Percentiles rank a stretch among this genome's conserved stretches.
Evolutionary conservation across 495 filamentous ascomycete species (phyloP).

Genomic region (Extremus antarcticus): DNA sequence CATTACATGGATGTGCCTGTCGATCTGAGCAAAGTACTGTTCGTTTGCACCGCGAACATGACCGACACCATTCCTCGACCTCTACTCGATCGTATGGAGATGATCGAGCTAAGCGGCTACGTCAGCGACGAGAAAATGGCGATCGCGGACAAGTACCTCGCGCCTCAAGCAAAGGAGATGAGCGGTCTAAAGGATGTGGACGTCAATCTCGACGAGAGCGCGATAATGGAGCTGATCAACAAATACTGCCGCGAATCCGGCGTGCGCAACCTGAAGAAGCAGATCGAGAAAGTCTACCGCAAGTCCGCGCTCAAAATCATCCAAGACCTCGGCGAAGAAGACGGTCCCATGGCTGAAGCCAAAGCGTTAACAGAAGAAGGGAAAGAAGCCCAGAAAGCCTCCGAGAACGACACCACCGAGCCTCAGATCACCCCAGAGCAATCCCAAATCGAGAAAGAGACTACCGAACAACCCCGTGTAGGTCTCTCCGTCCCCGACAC

Average conservation of each 20-base stretch:
- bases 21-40: slow-evolving; percentile 93
- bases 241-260: slow-evolving; percentile 95
- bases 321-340: slow-evolving; percentile 85
- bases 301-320: slow-evolving; percentile 97
- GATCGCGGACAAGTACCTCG: slow-evolving; percentile 87
- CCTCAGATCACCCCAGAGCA: slow-evolving; percentile 43
- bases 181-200: slow-evolving; percentile 85
- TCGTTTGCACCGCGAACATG: slow-evolving; percentile 98
- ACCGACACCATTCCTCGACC: slow-evolving; percentile 96
- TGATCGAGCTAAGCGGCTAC: slow-evolving; percentile 93
- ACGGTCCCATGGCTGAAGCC: slow-evolving; percentile 69
- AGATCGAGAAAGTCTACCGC: slow-evolving; percentile 98
- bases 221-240: slow-evolving; percentile 94
- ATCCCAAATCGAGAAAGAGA: slow-evolving; percentile 52
- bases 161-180: slow-evolving; percentile 79
- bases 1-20: slow-evolving; percentile 99
- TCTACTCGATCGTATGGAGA: slow-evolving; percentile 93
- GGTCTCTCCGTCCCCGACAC: slow-evolving; percentile 75
- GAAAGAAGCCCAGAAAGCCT: slow-evolving; percentile 66
- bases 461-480: slow-evolving; percentile 63
- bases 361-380: slow-evolving; percentile 81
- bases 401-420: slow-evolving; percentile 49
- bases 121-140: slow-evolving; percentile 99
- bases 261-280: slow-evolving; percentile 97
- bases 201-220: slow-evolving; percentile 68